These are phyloP conservation scores for Psilocybe cubensis DNA, from an alignment of 768 basidiomycete species.

Conservation along the genomic window DNA sequence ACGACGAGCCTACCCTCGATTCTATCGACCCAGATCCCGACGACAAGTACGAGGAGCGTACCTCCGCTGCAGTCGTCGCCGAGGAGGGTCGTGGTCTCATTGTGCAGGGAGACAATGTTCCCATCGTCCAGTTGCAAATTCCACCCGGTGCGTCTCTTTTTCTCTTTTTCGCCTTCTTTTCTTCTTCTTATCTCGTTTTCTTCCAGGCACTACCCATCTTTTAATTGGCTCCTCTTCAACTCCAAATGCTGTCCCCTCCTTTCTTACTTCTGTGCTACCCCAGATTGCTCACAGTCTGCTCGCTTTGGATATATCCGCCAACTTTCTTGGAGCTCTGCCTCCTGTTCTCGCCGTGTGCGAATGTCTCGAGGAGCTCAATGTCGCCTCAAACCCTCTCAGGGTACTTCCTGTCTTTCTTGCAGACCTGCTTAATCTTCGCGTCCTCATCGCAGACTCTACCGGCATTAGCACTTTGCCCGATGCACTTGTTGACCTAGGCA, in stretches of 20 bases:
- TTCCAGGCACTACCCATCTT: slow-evolving; percentile 89
- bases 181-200: slow-evolving; percentile 2
- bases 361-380: slow-evolving; percentile 90
- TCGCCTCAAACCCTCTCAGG: slow-evolving; percentile 88
- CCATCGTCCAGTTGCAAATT: slow-evolving; percentile 65
- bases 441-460: slow-evolving; percentile 93
- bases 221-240: slow-evolving; percentile 82
- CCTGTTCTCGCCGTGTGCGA: slow-evolving; percentile 80
- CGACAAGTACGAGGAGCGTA: slow-evolving; percentile 68
- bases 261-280: slow-evolving; percentile 72
- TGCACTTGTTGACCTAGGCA: slow-evolving; percentile 71
- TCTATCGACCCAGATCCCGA: slow-evolving; percentile 34
- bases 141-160: slow-evolving; percentile 63
- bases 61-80: slow-evolving; percentile 76
- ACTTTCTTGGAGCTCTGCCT: slow-evolving; percentile 84
- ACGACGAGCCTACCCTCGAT: slow-evolving; percentile 44
- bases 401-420: slow-evolving; percentile 91
- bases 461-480: slow-evolving; percentile 79
- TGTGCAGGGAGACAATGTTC: slow-evolving; percentile 67
- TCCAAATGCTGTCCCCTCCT: slow-evolving; percentile 76
- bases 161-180: slow-evolving; percentile 5
- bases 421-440: slow-evolving; percentile 74
- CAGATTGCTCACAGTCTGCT: slow-evolving; percentile 79
- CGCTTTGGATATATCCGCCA: slow-evolving; percentile 91
- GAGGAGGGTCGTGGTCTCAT: slow-evolving; percentile 88